Conservation (phyloP, 495 filamentous ascomycete species). For the Jackrogersella minutella region DNA sequence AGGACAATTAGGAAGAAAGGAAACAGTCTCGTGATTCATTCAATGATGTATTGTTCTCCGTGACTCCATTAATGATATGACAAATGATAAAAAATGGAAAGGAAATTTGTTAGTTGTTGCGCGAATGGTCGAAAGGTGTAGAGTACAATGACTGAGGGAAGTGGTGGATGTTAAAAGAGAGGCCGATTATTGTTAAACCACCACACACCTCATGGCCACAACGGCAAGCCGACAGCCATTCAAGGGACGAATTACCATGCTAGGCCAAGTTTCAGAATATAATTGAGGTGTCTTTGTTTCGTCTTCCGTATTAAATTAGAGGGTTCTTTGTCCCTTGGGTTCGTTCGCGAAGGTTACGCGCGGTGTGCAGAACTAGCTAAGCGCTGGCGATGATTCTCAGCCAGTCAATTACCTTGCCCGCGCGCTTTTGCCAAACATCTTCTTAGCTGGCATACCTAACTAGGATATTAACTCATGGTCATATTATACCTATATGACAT, state of each 20-base stretch:
- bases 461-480: slow-evolving; percentile 7
- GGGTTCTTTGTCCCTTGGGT: slow-evolving; percentile 31
- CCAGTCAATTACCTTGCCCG: slow-evolving; percentile 32
- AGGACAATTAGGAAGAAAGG: slow-evolving; percentile 8
- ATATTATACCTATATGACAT: slow-evolving; percentile 6
- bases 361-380: slow-evolving; percentile 34
- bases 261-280: slow-evolving; percentile 37
- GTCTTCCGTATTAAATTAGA: slow-evolving; percentile 21
- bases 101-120: slow-evolving; percentile 17
- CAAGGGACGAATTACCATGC: slow-evolving; percentile 24
- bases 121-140: slow-evolving; percentile 4
- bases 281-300: slow-evolving; percentile 38
- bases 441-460: slow-evolving; percentile 25
- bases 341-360: slow-evolving; percentile 38
- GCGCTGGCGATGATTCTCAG: slow-evolving; percentile 34
- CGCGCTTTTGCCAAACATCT: slow-evolving; percentile 23
- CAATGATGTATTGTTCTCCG: slow-evolving; percentile 32
- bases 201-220: slow-evolving; percentile 8
- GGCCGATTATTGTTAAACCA: slow-evolving; percentile 11
- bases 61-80: slow-evolving; percentile 27
- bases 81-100: slow-evolving; percentile 8
- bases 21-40: slow-evolving; percentile 24
- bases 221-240: slow-evolving; percentile 6
- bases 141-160: slow-evolving; percentile 29
- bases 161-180: slow-evolving; percentile 31